Evolutionary conservation across 2,329 filamentous ascomycete species (phyloP).

Genomic region (Hymenoscyphus occultus): DNA sequence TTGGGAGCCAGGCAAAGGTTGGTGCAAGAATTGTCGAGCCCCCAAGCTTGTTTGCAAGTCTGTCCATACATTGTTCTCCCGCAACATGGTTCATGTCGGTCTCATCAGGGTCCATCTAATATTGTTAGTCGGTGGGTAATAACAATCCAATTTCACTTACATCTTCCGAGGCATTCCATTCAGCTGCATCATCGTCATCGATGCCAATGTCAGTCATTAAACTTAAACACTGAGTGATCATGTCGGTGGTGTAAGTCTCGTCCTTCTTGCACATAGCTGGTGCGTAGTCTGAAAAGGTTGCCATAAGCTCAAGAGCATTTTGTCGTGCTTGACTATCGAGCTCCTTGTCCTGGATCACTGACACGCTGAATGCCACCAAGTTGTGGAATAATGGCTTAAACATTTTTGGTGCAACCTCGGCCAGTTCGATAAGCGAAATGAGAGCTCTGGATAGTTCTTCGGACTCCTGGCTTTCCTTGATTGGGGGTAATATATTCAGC

Average conservation of each 20-base stretch:
- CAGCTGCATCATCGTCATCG: slow-evolving; percentile 90
- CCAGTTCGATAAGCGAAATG: slow-evolving; percentile 87
- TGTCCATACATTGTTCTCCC: slow-evolving; percentile 97
- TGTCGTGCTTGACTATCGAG: slow-evolving; percentile 86
- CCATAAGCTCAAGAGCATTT: slow-evolving; percentile 95
- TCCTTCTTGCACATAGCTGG: slow-evolving; percentile 96
- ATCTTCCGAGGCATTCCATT: slow-evolving; percentile 93
- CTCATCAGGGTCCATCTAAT: slow-evolving; percentile 84
- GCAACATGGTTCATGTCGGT: slow-evolving; percentile 97
- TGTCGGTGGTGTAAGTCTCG: slow-evolving; percentile 83
- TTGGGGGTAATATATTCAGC: slow-evolving; percentile 87
- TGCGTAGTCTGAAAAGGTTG: slow-evolving; percentile 93
- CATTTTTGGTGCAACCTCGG: slow-evolving; percentile 94
- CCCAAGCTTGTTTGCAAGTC: slow-evolving; percentile 93
- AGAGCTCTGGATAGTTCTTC: slow-evolving; percentile 89
- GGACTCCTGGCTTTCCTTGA: slow-evolving; percentile 88
- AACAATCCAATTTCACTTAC: slow-evolving; percentile 47
- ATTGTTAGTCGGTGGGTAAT: background rate
- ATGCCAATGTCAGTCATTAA: slow-evolving; percentile 95
- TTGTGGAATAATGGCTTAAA: slow-evolving; percentile 94
- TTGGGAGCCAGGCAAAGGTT: slow-evolving; percentile 93
- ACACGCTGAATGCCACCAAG: slow-evolving; percentile 87
- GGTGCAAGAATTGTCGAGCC: slow-evolving; percentile 89
- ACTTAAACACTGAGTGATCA: slow-evolving; percentile 97
- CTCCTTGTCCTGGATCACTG: slow-evolving; percentile 94